Conservation (phyloP, 1,284 basidiomycete genomes). For the Ganoderma boninense region DNA sequence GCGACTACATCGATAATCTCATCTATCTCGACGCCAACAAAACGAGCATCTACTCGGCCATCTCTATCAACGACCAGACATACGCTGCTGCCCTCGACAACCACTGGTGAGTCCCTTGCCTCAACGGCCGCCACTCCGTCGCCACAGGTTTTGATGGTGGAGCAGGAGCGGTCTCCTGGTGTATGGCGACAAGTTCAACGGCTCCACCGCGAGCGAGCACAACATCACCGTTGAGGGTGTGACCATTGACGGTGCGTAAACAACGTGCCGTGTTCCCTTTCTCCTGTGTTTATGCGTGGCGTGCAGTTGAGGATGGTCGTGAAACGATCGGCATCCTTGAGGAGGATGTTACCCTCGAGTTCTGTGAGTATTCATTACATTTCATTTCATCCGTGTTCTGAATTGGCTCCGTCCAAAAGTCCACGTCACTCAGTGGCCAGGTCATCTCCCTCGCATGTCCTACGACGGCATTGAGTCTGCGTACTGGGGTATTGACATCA, state of each 20-base stretch:
- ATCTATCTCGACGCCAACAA: conserved; percentile 27
- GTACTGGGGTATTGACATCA: conserved; percentile 27
- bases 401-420: conserved; percentile 4
- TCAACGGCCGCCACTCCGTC: not conserved
- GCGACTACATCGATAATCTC: conserved; percentile 27
- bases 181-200: conserved; percentile 19
- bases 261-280: not conserved
- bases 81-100: conserved; percentile 28
- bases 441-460: conserved; percentile 12
- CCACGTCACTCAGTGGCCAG: conserved; percentile 20
- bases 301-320: conserved; percentile 18
- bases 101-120: conserved; percentile 24
- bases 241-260: conserved; percentile 20
- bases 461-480: conserved; percentile 13
- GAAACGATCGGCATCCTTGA: conserved; percentile 20
- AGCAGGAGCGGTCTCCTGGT: conserved; percentile 24
- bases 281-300: not conserved
- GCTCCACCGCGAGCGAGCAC: conserved; percentile 3
- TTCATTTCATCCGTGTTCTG: not conserved
- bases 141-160: not conserved
- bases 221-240: conserved; percentile 22
- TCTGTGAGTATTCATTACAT: conserved; percentile 18
- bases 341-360: conserved; percentile 25
- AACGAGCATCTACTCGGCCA: conserved; percentile 26
- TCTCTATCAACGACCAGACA: conserved; percentile 21